These are phyloP conservation scores for Calocybe cyanea DNA, from an alignment of 768 basidiomycete species.

Conservation along the genomic window DNA sequence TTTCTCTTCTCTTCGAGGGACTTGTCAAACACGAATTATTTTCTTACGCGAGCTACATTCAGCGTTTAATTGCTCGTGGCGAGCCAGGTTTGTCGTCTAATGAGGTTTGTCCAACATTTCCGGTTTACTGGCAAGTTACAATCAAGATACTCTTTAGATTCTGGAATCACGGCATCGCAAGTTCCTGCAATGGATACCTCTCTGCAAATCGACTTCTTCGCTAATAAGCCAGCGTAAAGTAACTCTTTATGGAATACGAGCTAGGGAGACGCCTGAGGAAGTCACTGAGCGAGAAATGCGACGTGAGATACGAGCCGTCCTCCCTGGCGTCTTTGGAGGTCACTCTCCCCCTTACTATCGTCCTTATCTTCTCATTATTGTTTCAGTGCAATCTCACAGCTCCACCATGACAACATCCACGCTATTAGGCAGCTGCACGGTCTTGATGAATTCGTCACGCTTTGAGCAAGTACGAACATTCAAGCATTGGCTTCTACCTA, in stretches of 20 bases:
- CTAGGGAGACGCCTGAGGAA: constrained; percentile 70
- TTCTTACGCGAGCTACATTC: constrained; percentile 71
- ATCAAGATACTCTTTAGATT: constrained; percentile 28
- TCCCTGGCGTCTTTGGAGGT: constrained; percentile 73
- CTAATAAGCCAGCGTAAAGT: constrained; percentile 66
- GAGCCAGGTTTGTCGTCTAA: constrained; percentile 55
- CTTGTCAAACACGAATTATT: constrained; percentile 69
- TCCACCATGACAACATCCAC: constrained; percentile 31
- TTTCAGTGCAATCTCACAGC: constrained; percentile 27
- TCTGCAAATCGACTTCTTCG: constrained; percentile 56
- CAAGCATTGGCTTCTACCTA: constrained; percentile 71
- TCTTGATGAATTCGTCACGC: constrained; percentile 52
- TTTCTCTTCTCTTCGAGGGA: constrained; percentile 68
- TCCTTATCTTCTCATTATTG: constrained; percentile 4
- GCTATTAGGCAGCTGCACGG: constrained; percentile 41
- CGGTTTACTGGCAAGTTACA: constrained; percentile 8
- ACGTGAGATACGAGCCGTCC: constrained; percentile 56
- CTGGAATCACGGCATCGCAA: constrained; percentile 60
- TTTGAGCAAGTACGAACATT: constrained; percentile 74
- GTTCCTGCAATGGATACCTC: constrained; percentile 69
- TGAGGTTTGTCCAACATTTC: constrained; percentile 38
- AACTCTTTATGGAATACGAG: constrained; percentile 64
- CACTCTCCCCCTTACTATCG: not conserved
- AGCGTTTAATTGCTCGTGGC: constrained; percentile 77
- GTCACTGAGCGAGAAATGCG: constrained; percentile 66